Conservation (phyloP, 78 protist species). For the Diacronema lutheri region DNA sequence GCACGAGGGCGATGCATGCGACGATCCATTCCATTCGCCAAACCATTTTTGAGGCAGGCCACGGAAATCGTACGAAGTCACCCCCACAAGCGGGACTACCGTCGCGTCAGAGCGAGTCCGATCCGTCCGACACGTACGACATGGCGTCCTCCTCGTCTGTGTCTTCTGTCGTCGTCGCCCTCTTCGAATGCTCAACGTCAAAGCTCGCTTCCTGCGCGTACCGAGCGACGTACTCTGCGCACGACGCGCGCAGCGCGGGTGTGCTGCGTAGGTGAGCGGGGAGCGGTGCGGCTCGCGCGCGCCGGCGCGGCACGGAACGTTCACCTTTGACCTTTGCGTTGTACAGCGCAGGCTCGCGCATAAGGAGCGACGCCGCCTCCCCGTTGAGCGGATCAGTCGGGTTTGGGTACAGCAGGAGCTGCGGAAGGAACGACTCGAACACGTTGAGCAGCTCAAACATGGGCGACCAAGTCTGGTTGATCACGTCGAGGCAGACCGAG, state of each 20-base stretch:
- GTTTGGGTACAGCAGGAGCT: slow-evolving; percentile 93
- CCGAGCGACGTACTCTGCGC: background rate
- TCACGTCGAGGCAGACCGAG: slow-evolving; percentile 94
- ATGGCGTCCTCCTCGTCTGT: background rate
- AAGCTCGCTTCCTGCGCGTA: background rate
- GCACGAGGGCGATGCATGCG: no score
- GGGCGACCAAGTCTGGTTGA: slow-evolving; percentile 97
- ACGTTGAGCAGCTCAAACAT: slow-evolving; percentile 89
- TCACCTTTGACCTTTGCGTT: slow-evolving; percentile 31
- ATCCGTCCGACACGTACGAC: no score
- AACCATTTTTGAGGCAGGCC: no score
- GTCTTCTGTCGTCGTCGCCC: background rate
- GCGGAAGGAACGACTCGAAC: slow-evolving; percentile 85
- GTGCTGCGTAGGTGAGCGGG: background rate
- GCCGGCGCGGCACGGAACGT: background rate
- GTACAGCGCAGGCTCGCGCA: slow-evolving; percentile 65
- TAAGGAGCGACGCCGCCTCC: slow-evolving; percentile 93
- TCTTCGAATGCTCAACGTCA: no score
- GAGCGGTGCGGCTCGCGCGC: background rate
- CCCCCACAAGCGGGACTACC: no score
- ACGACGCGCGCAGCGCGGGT: no score
- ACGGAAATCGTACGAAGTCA: no score
- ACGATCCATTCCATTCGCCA: no score
- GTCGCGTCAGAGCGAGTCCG: no score
- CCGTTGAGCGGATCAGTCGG: slow-evolving; percentile 96